Evolutionary conservation across 441 rosid genomes (phyloP).

Genomic region (Euphorbia corollata): DNA sequence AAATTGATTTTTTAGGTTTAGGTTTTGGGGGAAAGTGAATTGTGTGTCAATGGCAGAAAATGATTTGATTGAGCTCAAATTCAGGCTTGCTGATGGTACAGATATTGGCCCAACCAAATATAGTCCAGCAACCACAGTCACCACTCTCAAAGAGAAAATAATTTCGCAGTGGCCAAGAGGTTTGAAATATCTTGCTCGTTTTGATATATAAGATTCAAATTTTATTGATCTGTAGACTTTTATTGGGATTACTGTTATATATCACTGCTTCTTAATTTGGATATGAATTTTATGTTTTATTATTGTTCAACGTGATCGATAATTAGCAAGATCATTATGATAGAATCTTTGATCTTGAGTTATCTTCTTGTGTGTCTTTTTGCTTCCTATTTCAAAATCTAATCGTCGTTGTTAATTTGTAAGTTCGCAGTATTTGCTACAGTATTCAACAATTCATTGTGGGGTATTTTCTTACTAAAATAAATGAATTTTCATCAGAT

Average conservation of each 20-base stretch:
- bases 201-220: background rate
- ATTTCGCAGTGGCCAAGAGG: conserved; percentile 76
- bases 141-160: conserved; percentile 65
- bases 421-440: background rate
- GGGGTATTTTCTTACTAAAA: too few species aligned
- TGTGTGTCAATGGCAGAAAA: conserved; percentile 47
- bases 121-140: conserved; percentile 51
- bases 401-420: background rate
- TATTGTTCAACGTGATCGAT: conserved; percentile 6
- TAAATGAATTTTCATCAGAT: background rate
- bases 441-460: background rate
- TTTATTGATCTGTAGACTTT: background rate
- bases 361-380: background rate
- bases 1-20: conserved; percentile 20
- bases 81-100: conserved; percentile 70
- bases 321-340: background rate
- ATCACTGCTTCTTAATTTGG: background rate
- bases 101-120: conserved; percentile 73
- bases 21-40: conserved; percentile 18
- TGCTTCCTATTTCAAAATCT: background rate
- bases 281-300: background rate
- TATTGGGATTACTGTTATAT: conserved; percentile 1
- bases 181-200: conserved; percentile 18
- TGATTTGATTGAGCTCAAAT: conserved; percentile 60
- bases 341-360: conserved; percentile 11